Evolutionary conservation across 805 yeast genomes (phyloP).

Genomic region (Tetrapisispora phaffii): DNA sequence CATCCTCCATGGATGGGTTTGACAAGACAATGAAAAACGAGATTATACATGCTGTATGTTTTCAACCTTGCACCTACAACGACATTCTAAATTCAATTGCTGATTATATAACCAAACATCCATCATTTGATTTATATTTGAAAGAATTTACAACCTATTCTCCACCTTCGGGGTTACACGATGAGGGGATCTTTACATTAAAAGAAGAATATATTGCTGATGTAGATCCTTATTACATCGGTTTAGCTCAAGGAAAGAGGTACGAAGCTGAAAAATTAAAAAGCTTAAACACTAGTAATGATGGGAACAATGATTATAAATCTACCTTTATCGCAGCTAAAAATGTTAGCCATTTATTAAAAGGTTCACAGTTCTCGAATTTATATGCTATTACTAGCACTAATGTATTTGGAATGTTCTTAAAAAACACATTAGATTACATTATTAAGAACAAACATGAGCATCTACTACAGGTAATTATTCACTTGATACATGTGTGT

Average conservation of each 20-base stretch:
- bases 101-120: conserved; percentile 64
- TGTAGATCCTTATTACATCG: conserved; percentile 77
- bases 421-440: conserved; percentile 40
- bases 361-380: conserved; percentile 32
- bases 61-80: conserved; percentile 61
- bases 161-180: conserved; percentile 50
- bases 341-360: conserved; percentile 27
- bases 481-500: conserved; percentile 64
- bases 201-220: conserved; percentile 43
- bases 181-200: conserved; percentile 57
- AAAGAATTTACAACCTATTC: conserved; percentile 47
- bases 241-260: conserved; percentile 64
- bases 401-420: conserved; percentile 41
- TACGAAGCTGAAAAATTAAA: conserved; percentile 71
- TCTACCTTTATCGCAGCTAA: conserved; percentile 53
- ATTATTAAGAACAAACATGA: conserved; percentile 39
- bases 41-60: conserved; percentile 74
- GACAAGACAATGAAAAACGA: conserved; percentile 51
- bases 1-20: conserved; percentile 39
- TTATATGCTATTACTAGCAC: conserved; percentile 47
- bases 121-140: conserved; percentile 57
- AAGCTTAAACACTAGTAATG: conserved; percentile 39
- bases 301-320: conserved; percentile 31
- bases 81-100: conserved; percentile 61
- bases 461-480: conserved; percentile 43